Evolutionary conservation across 768 basidiomycete genomes (phyloP).

Genomic region (Tephrocybe sp.): DNA sequence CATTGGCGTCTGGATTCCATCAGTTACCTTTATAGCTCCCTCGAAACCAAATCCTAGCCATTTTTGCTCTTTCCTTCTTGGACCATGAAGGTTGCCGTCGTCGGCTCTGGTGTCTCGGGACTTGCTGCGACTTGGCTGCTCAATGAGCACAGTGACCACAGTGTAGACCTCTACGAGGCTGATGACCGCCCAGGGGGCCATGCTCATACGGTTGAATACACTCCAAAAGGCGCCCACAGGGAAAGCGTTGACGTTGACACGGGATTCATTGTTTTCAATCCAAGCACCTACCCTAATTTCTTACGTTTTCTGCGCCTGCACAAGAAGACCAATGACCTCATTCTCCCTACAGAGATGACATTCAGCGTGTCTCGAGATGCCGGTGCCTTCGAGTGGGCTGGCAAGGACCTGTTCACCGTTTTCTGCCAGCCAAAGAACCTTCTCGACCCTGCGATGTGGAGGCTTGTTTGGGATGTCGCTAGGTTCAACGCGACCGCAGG

Average conservation of each 20-base stretch:
- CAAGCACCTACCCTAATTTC: constrained; percentile 76
- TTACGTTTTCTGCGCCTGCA: constrained; percentile 59
- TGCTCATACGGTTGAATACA: constrained; percentile 67
- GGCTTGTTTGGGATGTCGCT: constrained; percentile 67
- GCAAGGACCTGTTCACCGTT: constrained; percentile 54
- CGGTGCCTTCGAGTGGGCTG: constrained; percentile 77
- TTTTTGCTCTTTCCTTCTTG: not conserved
- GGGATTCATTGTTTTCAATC: constrained; percentile 70
- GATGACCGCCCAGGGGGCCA: constrained; percentile 70
- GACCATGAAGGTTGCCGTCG: constrained; percentile 63
- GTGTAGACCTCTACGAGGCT: constrained; percentile 73
- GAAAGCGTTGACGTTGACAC: constrained; percentile 62
- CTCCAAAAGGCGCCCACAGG: constrained; percentile 28
- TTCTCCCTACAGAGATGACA: constrained; percentile 69
- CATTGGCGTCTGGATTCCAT: no score
- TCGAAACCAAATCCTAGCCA: not conserved
- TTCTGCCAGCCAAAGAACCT: constrained; percentile 67
- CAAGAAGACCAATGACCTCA: constrained; percentile 37
- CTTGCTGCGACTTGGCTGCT: constrained; percentile 74
- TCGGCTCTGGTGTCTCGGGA: constrained; percentile 80
- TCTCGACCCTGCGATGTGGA: constrained; percentile 65
- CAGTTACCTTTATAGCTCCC: no score
- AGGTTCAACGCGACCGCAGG: constrained; percentile 72
- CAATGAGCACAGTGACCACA: constrained; percentile 71
- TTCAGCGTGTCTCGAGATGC: constrained; percentile 72